Percentiles rank a stretch among this genome's conserved stretches.
These are phyloP conservation scores for Dalbergia cochinchinensis DNA, from an alignment of 306 rosid species.

Conservation along the genomic window DNA sequence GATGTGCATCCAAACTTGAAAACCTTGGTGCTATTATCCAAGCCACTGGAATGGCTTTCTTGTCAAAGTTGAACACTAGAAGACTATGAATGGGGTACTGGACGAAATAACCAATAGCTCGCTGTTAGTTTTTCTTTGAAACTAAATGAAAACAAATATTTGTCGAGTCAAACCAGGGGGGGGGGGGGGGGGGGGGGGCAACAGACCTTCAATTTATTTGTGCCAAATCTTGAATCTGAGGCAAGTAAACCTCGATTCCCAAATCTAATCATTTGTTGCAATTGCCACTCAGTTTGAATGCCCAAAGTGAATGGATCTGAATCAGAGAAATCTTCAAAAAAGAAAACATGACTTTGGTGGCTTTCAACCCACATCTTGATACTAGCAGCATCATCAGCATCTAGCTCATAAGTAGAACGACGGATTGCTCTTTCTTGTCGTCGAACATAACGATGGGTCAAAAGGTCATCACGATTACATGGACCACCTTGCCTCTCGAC, in stretches of 20 bases:
- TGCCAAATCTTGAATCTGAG: conserved; percentile 91
- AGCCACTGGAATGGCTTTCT: conserved; percentile 92
- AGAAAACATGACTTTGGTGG: conserved; percentile 80
- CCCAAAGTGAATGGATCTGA: conserved; percentile 78
- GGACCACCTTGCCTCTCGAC: conserved; percentile 96
- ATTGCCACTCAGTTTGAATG: conserved; percentile 96
- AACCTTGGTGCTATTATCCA: conserved; percentile 83
- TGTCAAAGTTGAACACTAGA: conserved; percentile 89
- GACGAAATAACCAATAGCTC: conserved; percentile 48
- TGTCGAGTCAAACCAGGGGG: conserved; percentile 31
- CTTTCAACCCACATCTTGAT: conserved; percentile 81
- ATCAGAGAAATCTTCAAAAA: conserved; percentile 83
- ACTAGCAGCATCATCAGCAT: conserved; percentile 82
- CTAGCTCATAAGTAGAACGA: conserved; percentile 78
- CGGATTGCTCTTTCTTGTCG: conserved; percentile 92
- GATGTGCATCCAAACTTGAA: conserved; percentile 69
- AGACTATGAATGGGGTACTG: conserved; percentile 90
- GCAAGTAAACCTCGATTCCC: conserved; percentile 82
- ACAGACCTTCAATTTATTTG: conserved; percentile 89
- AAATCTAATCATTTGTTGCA: conserved; percentile 92
- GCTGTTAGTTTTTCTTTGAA: conserved; percentile 51
- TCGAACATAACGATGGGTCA: conserved; percentile 86
- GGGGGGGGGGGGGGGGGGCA: conserved; percentile 20
- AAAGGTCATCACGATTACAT: conserved; percentile 87
- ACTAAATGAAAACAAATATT: conserved; percentile 31